Evolutionary conservation across 1,284 basidiomycete species (phyloP), one percentile per base, ranked within the genome.

Genomic region (Gymnopus androsaceus): DNA sequence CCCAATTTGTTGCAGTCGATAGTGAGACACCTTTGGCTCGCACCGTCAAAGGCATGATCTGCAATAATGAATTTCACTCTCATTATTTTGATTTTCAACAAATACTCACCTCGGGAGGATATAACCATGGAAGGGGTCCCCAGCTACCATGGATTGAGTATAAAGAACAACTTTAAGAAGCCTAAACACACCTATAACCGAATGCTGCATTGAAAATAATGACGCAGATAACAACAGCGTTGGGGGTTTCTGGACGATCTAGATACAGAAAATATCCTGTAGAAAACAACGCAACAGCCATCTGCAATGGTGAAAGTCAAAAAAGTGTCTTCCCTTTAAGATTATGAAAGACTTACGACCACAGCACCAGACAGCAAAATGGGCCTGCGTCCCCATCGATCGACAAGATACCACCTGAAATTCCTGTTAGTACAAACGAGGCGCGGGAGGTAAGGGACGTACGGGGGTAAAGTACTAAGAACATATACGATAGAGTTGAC

Each of bases 151-250:
- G 33, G 12, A 27, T 49, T 49, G 40, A 55, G 55, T 63, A 50
- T 15, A 38, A 25, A 19, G 19, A 56, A 19, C 23, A 51, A 41
- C 51, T 31, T 51, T 42, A 8, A 34, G 19, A 47, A 47, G 25
- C 9, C 5, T 31, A 25, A 11, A 55, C 66, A 23, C 46, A 73
- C 69, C 87, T 90, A 66, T 87, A 93, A 7, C 95, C 95, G 67
- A 98, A 97, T 8, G 89, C 90, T 41, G 92, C 93, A 65, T 98
- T 98, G 80, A 91, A 99, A 42, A 96, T 78, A 56, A 99, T 88
- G 5, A 99, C 94, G 64, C 92, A 96, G 19, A 82, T 72, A 2
- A 98, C 96, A 11, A 98, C 95, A 3, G 93, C 94, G 52, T 88
- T 84, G 0, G 95, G 92, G 4, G 92, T 95, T 62, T 82, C 78